Conservation (phyloP, 371 early-diverging fungal genomes). For the Mucor indicus region DNA sequence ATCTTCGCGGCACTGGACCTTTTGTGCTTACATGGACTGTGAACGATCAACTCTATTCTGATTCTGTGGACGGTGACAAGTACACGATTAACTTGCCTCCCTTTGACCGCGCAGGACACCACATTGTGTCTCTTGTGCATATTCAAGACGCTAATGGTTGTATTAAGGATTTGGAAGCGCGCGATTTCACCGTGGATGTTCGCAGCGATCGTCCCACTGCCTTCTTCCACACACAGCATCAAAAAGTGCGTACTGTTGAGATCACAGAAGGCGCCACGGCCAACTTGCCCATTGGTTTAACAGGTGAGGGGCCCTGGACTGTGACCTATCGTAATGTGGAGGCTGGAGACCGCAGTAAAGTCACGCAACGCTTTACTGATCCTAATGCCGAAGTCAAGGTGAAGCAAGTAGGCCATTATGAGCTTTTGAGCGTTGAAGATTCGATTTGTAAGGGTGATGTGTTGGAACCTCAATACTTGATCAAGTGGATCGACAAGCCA, state of each 20-base stretch:
- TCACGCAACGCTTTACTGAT: constrained; percentile 22
- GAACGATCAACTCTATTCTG: constrained; percentile 26
- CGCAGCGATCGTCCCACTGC: constrained; percentile 50
- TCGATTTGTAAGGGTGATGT: constrained; percentile 45
- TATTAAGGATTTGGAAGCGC: constrained; percentile 38
- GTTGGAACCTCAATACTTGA: constrained; percentile 26
- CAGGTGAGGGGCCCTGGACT: constrained; percentile 49
- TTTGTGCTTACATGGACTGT: constrained; percentile 36
- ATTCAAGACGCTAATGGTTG: constrained; percentile 46
- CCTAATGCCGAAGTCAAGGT: constrained; percentile 46
- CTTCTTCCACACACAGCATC: constrained; percentile 18
- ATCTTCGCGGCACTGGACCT: constrained; percentile 41
- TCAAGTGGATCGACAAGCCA: constrained; percentile 43
- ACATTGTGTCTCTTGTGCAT: constrained; percentile 41
- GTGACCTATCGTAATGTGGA: constrained; percentile 38
- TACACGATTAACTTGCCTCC: constrained; percentile 36
- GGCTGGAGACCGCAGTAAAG: constrained; percentile 13
- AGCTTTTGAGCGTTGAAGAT: constrained; percentile 43
- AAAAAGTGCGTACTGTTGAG: constrained; percentile 14
- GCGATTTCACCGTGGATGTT: constrained; percentile 45
- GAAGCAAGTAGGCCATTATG: constrained; percentile 34
- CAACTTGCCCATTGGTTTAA: constrained; percentile 35
- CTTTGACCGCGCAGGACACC: constrained; percentile 34
- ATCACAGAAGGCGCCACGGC: constrained; percentile 33
- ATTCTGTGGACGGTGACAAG: constrained; percentile 20